Conservation (phyloP, 768 basidiomycete genomes). For the Rhizopogon salebrosus region DNA sequence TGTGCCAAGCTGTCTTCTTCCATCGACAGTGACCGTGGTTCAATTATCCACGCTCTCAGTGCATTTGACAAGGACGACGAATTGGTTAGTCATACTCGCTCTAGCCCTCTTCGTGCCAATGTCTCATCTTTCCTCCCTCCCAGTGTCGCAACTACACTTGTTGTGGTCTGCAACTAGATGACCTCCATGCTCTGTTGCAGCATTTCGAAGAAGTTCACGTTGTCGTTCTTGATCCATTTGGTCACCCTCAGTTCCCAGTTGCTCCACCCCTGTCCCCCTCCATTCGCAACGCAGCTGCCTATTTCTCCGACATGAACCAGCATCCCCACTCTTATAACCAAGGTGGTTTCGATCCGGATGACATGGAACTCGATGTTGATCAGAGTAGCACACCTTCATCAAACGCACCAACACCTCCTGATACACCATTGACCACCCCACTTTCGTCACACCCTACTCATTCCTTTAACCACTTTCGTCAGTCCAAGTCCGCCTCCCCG, state of each 20-base stretch:
- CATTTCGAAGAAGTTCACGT: constrained; percentile 92
- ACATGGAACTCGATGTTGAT: constrained; percentile 77
- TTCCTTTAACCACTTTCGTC: constrained; percentile 27
- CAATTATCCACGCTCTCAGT: constrained; percentile 60
- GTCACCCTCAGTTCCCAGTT: constrained; percentile 26
- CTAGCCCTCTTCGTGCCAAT: background rate
- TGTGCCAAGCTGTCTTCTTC: constrained; percentile 46
- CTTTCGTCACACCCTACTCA: constrained; percentile 29
- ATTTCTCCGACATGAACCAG: constrained; percentile 19
- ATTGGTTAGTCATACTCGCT: constrained; percentile 52
- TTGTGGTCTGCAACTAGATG: constrained; percentile 73
- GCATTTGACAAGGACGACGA: constrained; percentile 69
- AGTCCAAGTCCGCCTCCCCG: constrained; percentile 22
- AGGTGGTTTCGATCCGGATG: constrained; percentile 61
- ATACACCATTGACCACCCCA: constrained; percentile 41
- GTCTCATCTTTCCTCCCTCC: background rate
- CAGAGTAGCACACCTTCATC: constrained; percentile 52
- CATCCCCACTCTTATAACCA: constrained; percentile 27
- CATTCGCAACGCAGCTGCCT: constrained; percentile 28
- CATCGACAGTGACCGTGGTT: constrained; percentile 54
- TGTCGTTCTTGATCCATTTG: constrained; percentile 53
- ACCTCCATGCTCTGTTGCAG: constrained; percentile 81
- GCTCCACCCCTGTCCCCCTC: constrained; percentile 26
- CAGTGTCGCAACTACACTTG: constrained; percentile 88
- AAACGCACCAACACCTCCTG: constrained; percentile 30